Evolutionary conservation across 1,284 basidiomycete species (phyloP).

Genomic region (Anthracocystis panici-leucophaei): DNA sequence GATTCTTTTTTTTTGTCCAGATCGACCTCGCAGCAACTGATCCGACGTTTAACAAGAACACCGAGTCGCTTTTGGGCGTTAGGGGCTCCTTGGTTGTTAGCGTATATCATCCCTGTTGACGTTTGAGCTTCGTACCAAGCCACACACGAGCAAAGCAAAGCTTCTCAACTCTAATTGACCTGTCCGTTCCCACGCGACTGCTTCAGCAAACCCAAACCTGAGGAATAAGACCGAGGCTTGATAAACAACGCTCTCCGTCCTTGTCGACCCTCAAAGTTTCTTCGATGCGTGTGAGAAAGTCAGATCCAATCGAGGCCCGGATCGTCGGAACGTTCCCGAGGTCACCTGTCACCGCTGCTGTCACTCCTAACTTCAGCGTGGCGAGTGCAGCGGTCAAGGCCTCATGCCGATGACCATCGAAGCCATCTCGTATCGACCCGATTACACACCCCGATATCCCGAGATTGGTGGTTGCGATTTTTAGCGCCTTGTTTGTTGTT

Average conservation of each 20-base stretch:
- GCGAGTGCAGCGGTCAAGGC: too few species aligned
- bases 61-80: background rate
- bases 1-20: constrained; percentile 1
- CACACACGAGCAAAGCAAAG: too few species aligned
- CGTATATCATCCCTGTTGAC: background rate
- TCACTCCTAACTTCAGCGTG: too few species aligned
- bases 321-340: too few species aligned
- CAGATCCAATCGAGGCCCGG: too few species aligned
- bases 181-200: constrained; percentile 2
- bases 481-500: too few species aligned
- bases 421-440: background rate
- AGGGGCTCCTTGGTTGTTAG: background rate
- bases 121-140: background rate
- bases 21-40: constrained; percentile 3
- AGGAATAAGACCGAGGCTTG: too few species aligned
- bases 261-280: background rate
- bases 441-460: background rate
- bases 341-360: too few species aligned
- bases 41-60: constrained; percentile 1
- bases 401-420: too few species aligned
- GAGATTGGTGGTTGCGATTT: background rate
- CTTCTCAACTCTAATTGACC: constrained; percentile 3
- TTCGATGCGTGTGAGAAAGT: too few species aligned
- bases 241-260: background rate
- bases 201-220: background rate